These are phyloP conservation scores for Cyamopsis tetragonoloba DNA, from an alignment of 306 rosid genomes.

Conservation along the genomic window DNA sequence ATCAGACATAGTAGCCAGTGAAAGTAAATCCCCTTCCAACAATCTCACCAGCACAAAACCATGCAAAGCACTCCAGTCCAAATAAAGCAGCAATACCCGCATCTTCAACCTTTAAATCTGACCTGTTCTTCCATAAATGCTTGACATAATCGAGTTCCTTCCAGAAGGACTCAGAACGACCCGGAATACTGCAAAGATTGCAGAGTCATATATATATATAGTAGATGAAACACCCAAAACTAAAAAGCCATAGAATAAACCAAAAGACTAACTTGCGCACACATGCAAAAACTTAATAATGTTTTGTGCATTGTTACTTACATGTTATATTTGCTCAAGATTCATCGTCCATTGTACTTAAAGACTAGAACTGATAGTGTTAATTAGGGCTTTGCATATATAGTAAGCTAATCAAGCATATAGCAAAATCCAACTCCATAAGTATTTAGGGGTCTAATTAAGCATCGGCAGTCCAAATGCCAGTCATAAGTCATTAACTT, in stretches of 20 bases:
- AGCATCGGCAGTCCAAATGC: background rate
- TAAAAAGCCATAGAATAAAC: background rate
- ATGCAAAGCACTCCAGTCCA: constrained; percentile 86
- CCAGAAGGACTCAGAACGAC: constrained; percentile 58
- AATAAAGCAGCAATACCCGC: constrained; percentile 85
- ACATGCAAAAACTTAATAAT: too few species aligned
- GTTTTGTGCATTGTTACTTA: too few species aligned
- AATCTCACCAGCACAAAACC: constrained; percentile 90
- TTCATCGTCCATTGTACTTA: background rate
- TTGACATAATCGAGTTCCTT: constrained; percentile 83
- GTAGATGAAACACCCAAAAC: background rate
- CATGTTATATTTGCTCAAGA: background rate
- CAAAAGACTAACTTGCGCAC: too few species aligned
- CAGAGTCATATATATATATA: constrained; percentile 4
- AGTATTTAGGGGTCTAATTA: background rate
- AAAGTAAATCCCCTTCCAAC: constrained; percentile 94
- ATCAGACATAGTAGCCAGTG: constrained; percentile 84
- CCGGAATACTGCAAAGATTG: constrained; percentile 62
- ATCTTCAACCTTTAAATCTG: constrained; percentile 84
- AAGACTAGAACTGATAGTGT: background rate
- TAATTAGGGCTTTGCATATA: background rate
- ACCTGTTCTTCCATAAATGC: constrained; percentile 74
- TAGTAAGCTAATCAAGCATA: background rate
- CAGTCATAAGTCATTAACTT: background rate
- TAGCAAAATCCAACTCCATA: background rate